Percentiles rank a stretch among this genome's conserved stretches.
phyloP scores from a whole-genome alignment of 1,284 basidiomycete genomes.

The Sphaerobolus stellatus region DNA sequence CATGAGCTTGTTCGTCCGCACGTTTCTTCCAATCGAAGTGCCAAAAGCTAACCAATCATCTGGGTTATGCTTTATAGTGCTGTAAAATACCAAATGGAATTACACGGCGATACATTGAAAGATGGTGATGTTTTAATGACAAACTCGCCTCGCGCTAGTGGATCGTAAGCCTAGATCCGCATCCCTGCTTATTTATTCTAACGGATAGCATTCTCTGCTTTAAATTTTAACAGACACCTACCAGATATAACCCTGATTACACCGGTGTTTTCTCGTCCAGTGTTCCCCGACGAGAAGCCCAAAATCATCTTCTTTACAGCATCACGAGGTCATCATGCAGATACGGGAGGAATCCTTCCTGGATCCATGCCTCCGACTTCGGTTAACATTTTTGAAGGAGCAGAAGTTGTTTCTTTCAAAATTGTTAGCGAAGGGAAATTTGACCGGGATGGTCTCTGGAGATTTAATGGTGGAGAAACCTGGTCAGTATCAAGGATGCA shows the following conservation, averaged over 20 bases:
- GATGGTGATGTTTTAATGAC: slow-evolving; percentile 91
- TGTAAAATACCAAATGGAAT: slow-evolving; percentile 86
- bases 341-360: slow-evolving; percentile 74
- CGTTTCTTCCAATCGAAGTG: not conserved
- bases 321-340: slow-evolving; percentile 86
- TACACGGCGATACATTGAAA: slow-evolving; percentile 64
- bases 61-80: slow-evolving; percentile 49
- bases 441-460: slow-evolving; percentile 70
- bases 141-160: slow-evolving; percentile 86
- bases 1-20: slow-evolving; percentile 70
- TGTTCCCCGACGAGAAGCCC: slow-evolving; percentile 35
- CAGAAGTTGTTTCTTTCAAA: slow-evolving; percentile 91
- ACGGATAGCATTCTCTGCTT: not conserved
- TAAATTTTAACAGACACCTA: slow-evolving; percentile 53
- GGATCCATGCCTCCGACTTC: slow-evolving; percentile 95
- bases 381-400: slow-evolving; percentile 89
- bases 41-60: slow-evolving; percentile 16
- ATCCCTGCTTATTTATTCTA: not conserved
- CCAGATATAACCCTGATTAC: slow-evolving; percentile 90
- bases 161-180: slow-evolving; percentile 61
- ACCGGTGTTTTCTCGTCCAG: slow-evolving; percentile 63
- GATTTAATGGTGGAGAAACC: slow-evolving; percentile 87
- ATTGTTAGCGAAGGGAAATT: slow-evolving; percentile 84
- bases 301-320: slow-evolving; percentile 93
- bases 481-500: slow-evolving; percentile 79